Evolutionary conservation across 768 basidiomycete genomes (phyloP), one percentile per base, ranked within the genome.

Genomic region (Boletus vinaceobasis): DNA sequence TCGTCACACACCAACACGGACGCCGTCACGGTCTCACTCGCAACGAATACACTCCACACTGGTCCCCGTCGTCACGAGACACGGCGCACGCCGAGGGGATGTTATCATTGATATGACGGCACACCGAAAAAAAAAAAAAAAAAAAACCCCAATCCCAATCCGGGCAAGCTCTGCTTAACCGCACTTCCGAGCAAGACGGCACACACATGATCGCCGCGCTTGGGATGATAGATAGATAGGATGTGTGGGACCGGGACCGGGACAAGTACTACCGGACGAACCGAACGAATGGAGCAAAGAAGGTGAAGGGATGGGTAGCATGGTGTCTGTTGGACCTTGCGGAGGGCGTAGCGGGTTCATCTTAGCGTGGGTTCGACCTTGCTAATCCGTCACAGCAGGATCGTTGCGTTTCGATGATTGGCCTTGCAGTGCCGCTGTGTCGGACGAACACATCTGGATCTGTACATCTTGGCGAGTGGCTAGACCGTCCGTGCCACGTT

Each of bases 201-300:
- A n/a, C 21, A 6, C n/a, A 27, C 10, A 53, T 59, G 47, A 59
- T 50, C 48, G 58, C 58, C 58, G 58, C 6, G 9, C 27, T 19
- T 11, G 17, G 7, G n/a, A 59, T 21, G 23, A 23, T 23, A 23
- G 2, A 4, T 23, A 40, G 14, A 27, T 10, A 17, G 3, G 31
- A 9, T 31, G 7, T 40, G 37, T 11, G 10, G 42, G 38, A 3
- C 42, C 42, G 27, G 36, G 29, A 21, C 40, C 40, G 45, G 54
- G 40, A 37, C 15, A 7, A 48, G 19, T 4, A 3, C 46, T n/a
- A 7, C 44, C 44, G 21, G 35, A 42, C 5, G 27, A 26, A 35
- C 23, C 33, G 21, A 35, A 38, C 14, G 9, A n/a, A n/a, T 9
- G 32, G 23, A 35, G 19, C 19, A 11, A 29, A 29, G n/a, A n/a